phyloP scores from a whole-genome alignment of 2,329 filamentous ascomycete genomes.

The Alternaria incomplexa region DNA sequence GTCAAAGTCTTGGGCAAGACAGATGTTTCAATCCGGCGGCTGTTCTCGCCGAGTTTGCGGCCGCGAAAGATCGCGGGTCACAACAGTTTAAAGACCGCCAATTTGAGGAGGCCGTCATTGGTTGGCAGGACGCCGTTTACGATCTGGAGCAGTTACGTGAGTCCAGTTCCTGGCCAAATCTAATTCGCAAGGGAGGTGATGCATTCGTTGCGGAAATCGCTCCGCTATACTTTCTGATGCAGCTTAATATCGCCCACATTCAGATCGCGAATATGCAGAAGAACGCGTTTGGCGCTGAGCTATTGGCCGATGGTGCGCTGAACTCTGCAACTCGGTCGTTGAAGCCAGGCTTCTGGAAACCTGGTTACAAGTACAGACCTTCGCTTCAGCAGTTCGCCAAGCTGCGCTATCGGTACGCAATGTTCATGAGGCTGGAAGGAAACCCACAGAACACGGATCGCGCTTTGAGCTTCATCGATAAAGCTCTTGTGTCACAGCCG shows the following conservation, averaged over 20 bases:
- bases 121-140: slow-evolving; percentile 16
- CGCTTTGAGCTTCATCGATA: slow-evolving; percentile 1
- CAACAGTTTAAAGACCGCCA: slow-evolving; percentile 5
- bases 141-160: slow-evolving; percentile 13
- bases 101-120: neutral
- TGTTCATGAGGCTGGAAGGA: slow-evolving; percentile 8
- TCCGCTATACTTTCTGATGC: slow-evolving; percentile 21
- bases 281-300: neutral
- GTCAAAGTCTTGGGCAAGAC: slow-evolving; percentile 14
- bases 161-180: slow-evolving; percentile 13
- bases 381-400: slow-evolving; percentile 12
- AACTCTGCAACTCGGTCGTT: neutral
- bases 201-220: slow-evolving; percentile 20
- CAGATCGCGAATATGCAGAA: slow-evolving; percentile 7
- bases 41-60: slow-evolving; percentile 8
- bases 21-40: slow-evolving; percentile 10
- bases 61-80: slow-evolving; percentile 17
- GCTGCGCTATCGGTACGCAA: slow-evolving; percentile 10
- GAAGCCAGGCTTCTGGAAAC: slow-evolving; percentile 12
- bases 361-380: slow-evolving; percentile 7
- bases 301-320: slow-evolving; percentile 6
- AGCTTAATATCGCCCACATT: slow-evolving; percentile 21
- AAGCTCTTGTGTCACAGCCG: neutral
- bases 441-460: neutral
- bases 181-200: slow-evolving; percentile 8